Base-by-base conservation (phyloP, 495 filamentous ascomycete genomes). In the Monascus purpureus region DNA sequence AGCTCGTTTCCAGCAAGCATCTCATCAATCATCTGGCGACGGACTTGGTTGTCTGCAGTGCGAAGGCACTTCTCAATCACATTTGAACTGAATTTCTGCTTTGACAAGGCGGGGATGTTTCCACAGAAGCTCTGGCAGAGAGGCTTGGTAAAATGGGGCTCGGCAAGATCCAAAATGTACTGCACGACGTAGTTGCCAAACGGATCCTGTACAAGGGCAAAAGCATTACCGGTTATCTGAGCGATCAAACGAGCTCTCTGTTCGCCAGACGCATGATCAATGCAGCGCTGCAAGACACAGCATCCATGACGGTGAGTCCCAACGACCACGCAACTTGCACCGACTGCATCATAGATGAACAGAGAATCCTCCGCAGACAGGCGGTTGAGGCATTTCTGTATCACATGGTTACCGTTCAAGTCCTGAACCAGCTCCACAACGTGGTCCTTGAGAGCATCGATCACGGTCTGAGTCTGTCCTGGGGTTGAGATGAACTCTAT, bases 111-210 rank as follows among this genome's bases (percentile, higher is more conserved):
- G 17, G 71, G 56, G 42, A 96, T 75, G 41, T 80, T 73, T 36
- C 77, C 76, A 17, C 63, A 50, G 63, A 96, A 95, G 38, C 68
- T 72, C 16, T 65, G 57, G 32, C 90, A 86, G 8, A 96, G 59
- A 1, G 86, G 87, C 40, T 83, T 75, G 6, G 86, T 92, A 57
- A 93, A 93, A 35, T 57, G 61, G 1, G 73, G 55, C 48, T 95
- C 84, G 35, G 76, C 77, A 24, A 94, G 72, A 52, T 97, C 90
- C 38, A 97, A 73, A 46, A 97, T 93, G 53, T 97, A 97, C 58
- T 97, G 90, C 25, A 97, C 77, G 25, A 97, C 90, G 45, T 97
- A 97, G 52, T 97, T 97, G 43, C 90, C 90, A 43, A 93, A 97
- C 0, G 90, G 88, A 53, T 97, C 92, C 49, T 93, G 85, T 9